Conservation (phyloP, 371 early-diverging fungal genomes). For the Actinomucor elegans region DNA sequence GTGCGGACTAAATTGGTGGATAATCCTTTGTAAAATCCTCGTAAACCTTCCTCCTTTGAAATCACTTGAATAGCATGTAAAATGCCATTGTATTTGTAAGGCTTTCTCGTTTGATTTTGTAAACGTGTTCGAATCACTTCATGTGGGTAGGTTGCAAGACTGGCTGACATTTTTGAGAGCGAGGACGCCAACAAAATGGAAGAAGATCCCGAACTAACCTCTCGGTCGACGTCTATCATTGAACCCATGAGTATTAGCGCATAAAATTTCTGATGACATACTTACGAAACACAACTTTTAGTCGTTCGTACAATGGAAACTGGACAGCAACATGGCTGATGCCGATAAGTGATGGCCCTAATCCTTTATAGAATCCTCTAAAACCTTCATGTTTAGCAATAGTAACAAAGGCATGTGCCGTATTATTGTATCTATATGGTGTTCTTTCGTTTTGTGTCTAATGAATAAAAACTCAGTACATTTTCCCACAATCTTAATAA, state of each 20-base stretch:
- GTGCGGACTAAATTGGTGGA: conserved; percentile 86
- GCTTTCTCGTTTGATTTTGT: conserved; percentile 78
- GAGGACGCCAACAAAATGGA: conserved; percentile 81
- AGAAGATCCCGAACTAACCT: conserved; percentile 25
- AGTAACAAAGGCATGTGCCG: conserved; percentile 68
- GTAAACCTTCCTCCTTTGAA: conserved; percentile 72
- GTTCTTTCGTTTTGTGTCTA: conserved; percentile 75
- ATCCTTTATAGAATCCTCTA: conserved; percentile 85
- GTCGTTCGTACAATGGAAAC: conserved; percentile 92
- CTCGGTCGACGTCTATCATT: conserved; percentile 17
- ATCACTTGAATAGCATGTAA: conserved; percentile 74
- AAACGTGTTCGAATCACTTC: conserved; percentile 75
- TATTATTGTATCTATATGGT: conserved; percentile 71
- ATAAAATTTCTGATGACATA: conserved; percentile 26
- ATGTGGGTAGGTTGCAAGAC: conserved; percentile 84
- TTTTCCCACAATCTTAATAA: no score
- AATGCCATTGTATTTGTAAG: conserved; percentile 78
- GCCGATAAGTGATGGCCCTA: conserved; percentile 88
- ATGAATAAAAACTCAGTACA: no score
- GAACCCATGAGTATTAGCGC: no score
- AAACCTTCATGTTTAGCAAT: conserved; percentile 74
- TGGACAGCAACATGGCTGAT: conserved; percentile 93
- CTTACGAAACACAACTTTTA: conserved; percentile 58
- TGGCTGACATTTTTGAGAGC: conserved; percentile 85
- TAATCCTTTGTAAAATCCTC: conserved; percentile 89